Conservation (phyloP, 805 yeast species). For the Candida arabinofermentans region DNA sequence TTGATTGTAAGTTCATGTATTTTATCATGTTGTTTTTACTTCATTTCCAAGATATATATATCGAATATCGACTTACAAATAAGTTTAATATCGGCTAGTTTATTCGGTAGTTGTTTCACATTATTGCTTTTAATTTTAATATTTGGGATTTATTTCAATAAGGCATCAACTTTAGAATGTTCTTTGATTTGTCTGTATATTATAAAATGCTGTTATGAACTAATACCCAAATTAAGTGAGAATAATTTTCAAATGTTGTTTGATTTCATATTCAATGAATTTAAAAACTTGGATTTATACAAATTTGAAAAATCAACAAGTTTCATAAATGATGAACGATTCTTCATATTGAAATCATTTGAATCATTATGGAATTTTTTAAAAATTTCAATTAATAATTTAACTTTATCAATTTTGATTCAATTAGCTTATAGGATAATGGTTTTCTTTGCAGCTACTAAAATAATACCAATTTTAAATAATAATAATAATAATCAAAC, state of each 20-base stretch:
- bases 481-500: neutral
- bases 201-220: conserved; percentile 88
- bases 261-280: conserved; percentile 34
- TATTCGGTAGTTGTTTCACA: conserved; percentile 83
- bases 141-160: conserved; percentile 77
- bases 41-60: conserved; percentile 77
- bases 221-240: conserved; percentile 82
- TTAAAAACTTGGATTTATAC: conserved; percentile 32
- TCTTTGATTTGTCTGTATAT: conserved; percentile 84
- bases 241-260: conserved; percentile 30
- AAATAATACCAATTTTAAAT: conserved; percentile 69
- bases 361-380: conserved; percentile 52
- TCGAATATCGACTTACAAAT: conserved; percentile 62
- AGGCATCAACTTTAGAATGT: conserved; percentile 88
- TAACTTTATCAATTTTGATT: conserved; percentile 76
- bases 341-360: conserved; percentile 51
- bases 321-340: no score
- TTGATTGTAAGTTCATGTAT: conserved; percentile 70
- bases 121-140: conserved; percentile 68
- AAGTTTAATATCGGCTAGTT: conserved; percentile 70
- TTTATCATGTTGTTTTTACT: conserved; percentile 71
- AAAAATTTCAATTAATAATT: conserved; percentile 49
- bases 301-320: no score
- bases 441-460: conserved; percentile 85
- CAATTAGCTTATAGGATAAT: conserved; percentile 82